Base-by-base conservation (phyloP, 495 filamentous ascomycete genomes). In the Pseudoneurospora amorphoporcata region DNA sequence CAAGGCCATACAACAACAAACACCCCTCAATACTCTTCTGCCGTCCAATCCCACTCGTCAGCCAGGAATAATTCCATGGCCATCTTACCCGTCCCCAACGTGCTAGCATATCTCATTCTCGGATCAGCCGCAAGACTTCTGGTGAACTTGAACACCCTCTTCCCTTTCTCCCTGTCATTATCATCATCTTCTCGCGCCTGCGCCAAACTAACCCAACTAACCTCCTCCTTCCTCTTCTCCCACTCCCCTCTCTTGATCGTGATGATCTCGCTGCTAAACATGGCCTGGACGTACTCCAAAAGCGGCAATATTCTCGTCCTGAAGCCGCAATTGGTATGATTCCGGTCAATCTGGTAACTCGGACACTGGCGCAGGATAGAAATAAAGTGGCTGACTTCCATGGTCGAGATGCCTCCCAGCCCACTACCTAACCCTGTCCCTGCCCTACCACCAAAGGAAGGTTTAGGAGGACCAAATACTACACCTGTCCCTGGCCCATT, bases 281-380 rank as follows among this genome's bases (percentile, higher is more conserved):
- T 81, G 37, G 79, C 81, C 71, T 91, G 86, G 41, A 95, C 84
- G 58, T 87, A 87, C 35, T 92, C 90, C 1, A 97, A 81, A 1
- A 91, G 82, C 3, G 92, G 90, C 23, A 92, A 72, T 6, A 96
- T 75, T 39, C 89, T 84, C 14, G 87, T 89, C 9, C 92, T 83
- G 14, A 94, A 83, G 1, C 93, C 94, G 79, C 94, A 97, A 75
- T 92, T 91, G 0, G 84, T 84, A 77, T 97, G 94, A 77, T 92
- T 85, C 12, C 83, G 82, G 78, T 97, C 92, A 70, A 96, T 89
- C 77, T 95, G 92, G 77, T 97, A 97, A 68, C 86, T 84, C 0
- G 94, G 90, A 70, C 87, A 90, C 75, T 86, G 82, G 58, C 77
- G 75, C 39, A 86, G 75, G 0, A 79, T 73, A 3, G 80, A 70